Base-by-base conservation (phyloP, 441 rosid species). In the Aleurites moluccanus region DNA sequence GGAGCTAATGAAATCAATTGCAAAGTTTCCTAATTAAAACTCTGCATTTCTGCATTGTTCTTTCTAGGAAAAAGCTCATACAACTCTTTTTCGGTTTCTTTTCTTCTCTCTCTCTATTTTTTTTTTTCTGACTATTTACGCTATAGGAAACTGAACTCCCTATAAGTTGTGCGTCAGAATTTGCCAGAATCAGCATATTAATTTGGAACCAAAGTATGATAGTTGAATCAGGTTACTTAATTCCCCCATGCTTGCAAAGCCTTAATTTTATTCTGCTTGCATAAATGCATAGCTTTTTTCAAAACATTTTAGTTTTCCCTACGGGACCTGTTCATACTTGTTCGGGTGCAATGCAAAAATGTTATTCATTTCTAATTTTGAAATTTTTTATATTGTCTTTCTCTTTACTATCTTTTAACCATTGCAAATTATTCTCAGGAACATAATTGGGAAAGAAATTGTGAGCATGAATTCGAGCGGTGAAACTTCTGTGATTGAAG, bases 371-470 rank as follows among this genome's bases (percentile, higher is more conserved):
- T n/a, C 25, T 38, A 27, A 18, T 15, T 10, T 30, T 40, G 47
- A 15, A 2, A 10, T 13, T 13, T 45, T 49, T 49, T 60, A n/a
- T 42, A 44, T 33, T 52, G 15, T 62, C 3, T 62, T 44, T 23
- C 42, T 64, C 49, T 23, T 59, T 25, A n/a, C 57, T 49, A 21
- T 18, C 38, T 21, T 52, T 67, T 23, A 2, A 6, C 44, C 15
- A 8, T 44, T 2, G 20, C 23, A 28, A 50, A 61, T 66, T 45
- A 73, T 70, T 33, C 14, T 13, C 70, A 83, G 89, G 76, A 64
- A 59, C 70, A 11, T 68, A 11, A 75, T 78, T 81, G 85, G 77
- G 68, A 79, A 80, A 64, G 85, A 85, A 67, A 70, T 27, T 21
- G 21, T 45, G 18, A 80, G 80, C 71, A 18, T 75, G 70, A 49